These are phyloP conservation scores for Penicillium sp. DNA, from an alignment of 2,329 filamentous ascomycete species.

Conservation along the genomic window DNA sequence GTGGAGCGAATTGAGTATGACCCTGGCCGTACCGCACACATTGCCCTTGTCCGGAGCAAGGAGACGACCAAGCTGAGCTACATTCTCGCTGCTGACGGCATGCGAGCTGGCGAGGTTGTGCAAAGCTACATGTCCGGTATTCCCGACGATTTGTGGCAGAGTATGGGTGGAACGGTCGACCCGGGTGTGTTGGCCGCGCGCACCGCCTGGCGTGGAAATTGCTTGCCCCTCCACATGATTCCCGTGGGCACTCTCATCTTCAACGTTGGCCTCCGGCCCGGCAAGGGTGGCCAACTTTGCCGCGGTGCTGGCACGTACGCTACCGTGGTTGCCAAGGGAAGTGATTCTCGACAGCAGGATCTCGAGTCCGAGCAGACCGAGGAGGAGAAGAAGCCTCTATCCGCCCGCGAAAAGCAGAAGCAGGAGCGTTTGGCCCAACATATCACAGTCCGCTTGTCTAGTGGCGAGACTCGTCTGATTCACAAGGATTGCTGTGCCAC, in stretches of 20 bases:
- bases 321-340: conserved; percentile 81
- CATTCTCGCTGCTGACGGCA: conserved; percentile 90
- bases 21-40: conserved; percentile 85
- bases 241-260: conserved; percentile 89
- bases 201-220: conserved; percentile 92
- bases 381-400: conserved; percentile 29
- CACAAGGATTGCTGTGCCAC: conserved; percentile 91
- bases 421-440: conserved; percentile 62
- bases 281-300: conserved; percentile 79
- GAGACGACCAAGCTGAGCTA: conserved; percentile 74
- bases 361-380: conserved; percentile 49
- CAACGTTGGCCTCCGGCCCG: conserved; percentile 71
- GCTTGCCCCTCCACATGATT: conserved; percentile 89
- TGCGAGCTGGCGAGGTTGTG: conserved; percentile 83
- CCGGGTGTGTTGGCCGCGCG: conserved; percentile 92
- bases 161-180: conserved; percentile 89
- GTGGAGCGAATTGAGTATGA: conserved; percentile 97
- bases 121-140: conserved; percentile 90
- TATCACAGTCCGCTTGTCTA: conserved; percentile 81
- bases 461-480: conserved; percentile 84
- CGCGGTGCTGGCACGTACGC: conserved; percentile 91
- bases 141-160: conserved; percentile 74
- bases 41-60: conserved; percentile 75
- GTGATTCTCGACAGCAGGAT: conserved; percentile 48
- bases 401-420: conserved; percentile 36